These are phyloP conservation scores for Bassia scoparia DNA, from an alignment of 148 eudicot species.

Conservation along the genomic window DNA sequence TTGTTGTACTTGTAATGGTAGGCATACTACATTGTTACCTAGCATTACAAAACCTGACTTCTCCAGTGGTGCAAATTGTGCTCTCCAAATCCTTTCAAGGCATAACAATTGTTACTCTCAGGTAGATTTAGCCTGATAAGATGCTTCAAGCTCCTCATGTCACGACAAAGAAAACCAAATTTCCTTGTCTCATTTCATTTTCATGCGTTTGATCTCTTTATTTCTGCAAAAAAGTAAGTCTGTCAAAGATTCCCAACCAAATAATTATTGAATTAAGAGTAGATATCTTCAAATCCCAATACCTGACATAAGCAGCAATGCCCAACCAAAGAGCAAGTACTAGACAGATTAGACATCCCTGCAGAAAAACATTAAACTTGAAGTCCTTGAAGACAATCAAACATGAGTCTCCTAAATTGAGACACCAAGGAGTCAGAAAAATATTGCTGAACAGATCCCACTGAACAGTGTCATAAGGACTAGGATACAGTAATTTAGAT, in stretches of 20 bases:
- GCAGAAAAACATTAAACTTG: constrained; percentile 23
- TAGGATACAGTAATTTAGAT: too few species aligned
- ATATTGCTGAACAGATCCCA: too few species aligned
- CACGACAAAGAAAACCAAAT: constrained; percentile 72
- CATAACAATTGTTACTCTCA: constrained; percentile 83
- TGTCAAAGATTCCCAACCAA: too few species aligned
- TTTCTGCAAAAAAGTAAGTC: constrained; percentile 60
- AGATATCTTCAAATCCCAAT: constrained; percentile 4
- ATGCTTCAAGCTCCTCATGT: constrained; percentile 80
- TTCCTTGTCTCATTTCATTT: constrained; percentile 51
- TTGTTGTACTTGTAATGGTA: too few species aligned
- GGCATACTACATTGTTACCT: too few species aligned
- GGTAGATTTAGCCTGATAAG: constrained; percentile 73
- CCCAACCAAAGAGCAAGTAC: constrained; percentile 78
- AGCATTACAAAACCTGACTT: constrained; percentile 94
- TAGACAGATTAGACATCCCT: constrained; percentile 77
- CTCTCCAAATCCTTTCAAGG: constrained; percentile 98
- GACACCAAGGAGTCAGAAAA: too few species aligned
- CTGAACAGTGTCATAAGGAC: too few species aligned
- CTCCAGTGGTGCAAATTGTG: constrained; percentile 97
- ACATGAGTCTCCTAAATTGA: too few species aligned
- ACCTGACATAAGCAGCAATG: constrained; percentile 87
- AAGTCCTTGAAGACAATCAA: too few species aligned
- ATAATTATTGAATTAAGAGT: too few species aligned
- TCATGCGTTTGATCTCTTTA: constrained; percentile 74